Conservation (phyloP, 345 rosid species). For the Brassica napus region Da-Ae NC_063452.1:64155001-64155500, state of each 20-base stretch:
- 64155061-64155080: background rate
- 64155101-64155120: slow-evolving; percentile 15
- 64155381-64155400: background rate
- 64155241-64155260: slow-evolving; percentile 26
- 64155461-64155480: background rate
- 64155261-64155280: slow-evolving; percentile 23
- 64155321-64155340: background rate
- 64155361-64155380: slow-evolving; percentile 9
- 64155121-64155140: background rate
- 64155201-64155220: slow-evolving; percentile 15
- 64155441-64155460: background rate
- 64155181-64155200: slow-evolving; percentile 7
- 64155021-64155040: background rate
- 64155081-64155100: slow-evolving; percentile 3
- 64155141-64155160: slow-evolving; percentile 17
- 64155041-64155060: background rate
- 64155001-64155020: background rate
- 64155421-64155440: background rate
- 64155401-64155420: slow-evolving; percentile 12
- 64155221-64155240: slow-evolving; percentile 13
- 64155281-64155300: slow-evolving; percentile 13
- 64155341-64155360: background rate
- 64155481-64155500: background rate
- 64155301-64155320: slow-evolving; percentile 9
- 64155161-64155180: slow-evolving; percentile 8